These are phyloP conservation scores for Cicer pinnatifidum DNA, from an alignment of 306 rosid species.

Conservation along the genomic window DNA sequence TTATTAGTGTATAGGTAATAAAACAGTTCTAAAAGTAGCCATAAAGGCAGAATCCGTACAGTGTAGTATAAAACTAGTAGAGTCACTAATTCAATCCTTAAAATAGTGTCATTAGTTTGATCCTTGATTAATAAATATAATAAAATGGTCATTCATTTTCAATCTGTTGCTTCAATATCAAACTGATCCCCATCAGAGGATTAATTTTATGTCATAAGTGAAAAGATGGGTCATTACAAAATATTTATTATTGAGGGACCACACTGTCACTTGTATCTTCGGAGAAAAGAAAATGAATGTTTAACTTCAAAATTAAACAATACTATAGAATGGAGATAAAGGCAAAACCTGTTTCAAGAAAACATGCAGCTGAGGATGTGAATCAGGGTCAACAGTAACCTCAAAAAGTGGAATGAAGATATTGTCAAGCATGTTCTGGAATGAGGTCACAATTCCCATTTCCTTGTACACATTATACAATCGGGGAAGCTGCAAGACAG, in stretches of 20 bases:
- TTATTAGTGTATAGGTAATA: not conserved
- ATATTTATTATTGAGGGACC: conserved; percentile 3
- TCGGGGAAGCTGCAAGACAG: conserved; percentile 81
- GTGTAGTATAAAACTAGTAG: conserved; percentile 17
- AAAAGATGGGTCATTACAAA: conserved; percentile 15
- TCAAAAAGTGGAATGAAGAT: conserved; percentile 94
- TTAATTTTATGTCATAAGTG: not conserved
- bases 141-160: conserved; percentile 28
- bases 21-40: conserved; percentile 8
- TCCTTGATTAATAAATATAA: conserved; percentile 2
- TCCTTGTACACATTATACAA: conserved; percentile 92
- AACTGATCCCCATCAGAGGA: not conserved
- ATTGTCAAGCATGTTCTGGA: conserved; percentile 96
- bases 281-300: conserved; percentile 5
- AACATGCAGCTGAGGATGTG: conserved; percentile 96
- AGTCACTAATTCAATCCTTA: conserved; percentile 21
- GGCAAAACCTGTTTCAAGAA: conserved; percentile 84
- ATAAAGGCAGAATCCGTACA: conserved; percentile 5
- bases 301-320: not conserved
- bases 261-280: not conserved
- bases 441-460: conserved; percentile 97
- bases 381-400: conserved; percentile 94
- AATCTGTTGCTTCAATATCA: conserved; percentile 16
- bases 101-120: conserved; percentile 14
- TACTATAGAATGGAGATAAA: conserved; percentile 6